Conservation (phyloP, 805 yeast genomes). For the Alloascoidea africana region DNA sequence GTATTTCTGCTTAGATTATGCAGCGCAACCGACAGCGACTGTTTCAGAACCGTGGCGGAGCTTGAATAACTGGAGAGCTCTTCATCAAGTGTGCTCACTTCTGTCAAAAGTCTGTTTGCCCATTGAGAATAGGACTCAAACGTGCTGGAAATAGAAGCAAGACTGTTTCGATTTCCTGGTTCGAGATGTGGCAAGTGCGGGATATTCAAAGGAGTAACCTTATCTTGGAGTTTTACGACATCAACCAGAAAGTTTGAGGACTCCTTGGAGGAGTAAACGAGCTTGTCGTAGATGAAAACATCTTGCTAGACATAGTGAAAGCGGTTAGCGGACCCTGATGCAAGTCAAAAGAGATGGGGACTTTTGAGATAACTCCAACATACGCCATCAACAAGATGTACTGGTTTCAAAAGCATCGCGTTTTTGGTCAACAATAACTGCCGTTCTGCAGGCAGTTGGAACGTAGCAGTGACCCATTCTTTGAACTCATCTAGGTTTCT, state of each 20-base stretch:
- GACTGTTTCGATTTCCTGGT: not conserved
- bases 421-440: slow-evolving; percentile 15
- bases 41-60: not conserved
- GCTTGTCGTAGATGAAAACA: not conserved
- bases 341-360: slow-evolving; percentile 6
- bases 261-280: not conserved
- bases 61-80: not conserved
- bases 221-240: not conserved
- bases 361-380: not conserved
- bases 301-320: no score
- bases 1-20: no score
- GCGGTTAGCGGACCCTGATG: no score
- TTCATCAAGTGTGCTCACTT: not conserved
- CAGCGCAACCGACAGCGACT: not conserved
- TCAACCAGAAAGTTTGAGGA: not conserved
- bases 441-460: slow-evolving; percentile 9
- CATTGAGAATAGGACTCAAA: not conserved
- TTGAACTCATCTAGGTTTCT: slow-evolving; percentile 12
- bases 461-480: slow-evolving; percentile 7
- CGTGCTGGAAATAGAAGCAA: not conserved
- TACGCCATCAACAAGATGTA: slow-evolving; percentile 10
- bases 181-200: not conserved
- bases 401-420: slow-evolving; percentile 13
- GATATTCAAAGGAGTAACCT: not conserved
- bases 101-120: not conserved